Base-by-base conservation (phyloP, 2,329 filamentous ascomycete genomes). In the Fusarium verrucosum region DNA sequence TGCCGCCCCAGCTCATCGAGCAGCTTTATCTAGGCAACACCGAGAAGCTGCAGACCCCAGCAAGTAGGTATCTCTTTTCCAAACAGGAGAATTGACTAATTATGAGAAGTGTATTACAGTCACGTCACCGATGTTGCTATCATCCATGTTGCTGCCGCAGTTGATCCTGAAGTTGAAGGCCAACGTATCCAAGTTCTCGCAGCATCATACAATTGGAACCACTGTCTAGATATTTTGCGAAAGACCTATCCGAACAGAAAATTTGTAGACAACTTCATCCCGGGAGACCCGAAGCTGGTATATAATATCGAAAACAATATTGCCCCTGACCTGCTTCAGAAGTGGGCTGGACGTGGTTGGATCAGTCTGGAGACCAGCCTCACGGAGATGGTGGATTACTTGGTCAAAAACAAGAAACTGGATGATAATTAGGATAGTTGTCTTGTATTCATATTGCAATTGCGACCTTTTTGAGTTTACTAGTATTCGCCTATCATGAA, bases 281-380 rank as follows among this genome's bases (percentile, higher is more conserved):
- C 41, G 10, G 57, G 28, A 1, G 42, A 62, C 0, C 65, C 64
- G 2, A 53, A 22, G 5, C 16, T 67, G 33, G 32, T 20, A 0
- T 68, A 67, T 10, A 35, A 50, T 0, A 51, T 68, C 5, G 60
- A 62, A 10, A 62, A 67, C 16, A 41, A 68, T 2, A 56, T 59
- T 42, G 60, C 60, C 7, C 56, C 50, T 9, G 19, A 7, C 1
- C 26, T 68, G 19, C 10, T 68, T 2, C 25, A 46, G 35, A 68
- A 65, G 32, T 68, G 65, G 65, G 52, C 65, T 1, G 60, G 52
- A 6, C 60, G 65, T 9, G 50, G 42, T 16, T 65, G 64, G 63
- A 51, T 65, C 1, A 23, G 36, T 13, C 25, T 68, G 23, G 50
- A 65, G 20, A 37, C 25, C 1, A 44, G 36, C 17, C 13, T 68